Base-by-base conservation (phyloP, 2,329 filamentous ascomycete genomes). In the Parafenestella ontariensis region DNA sequence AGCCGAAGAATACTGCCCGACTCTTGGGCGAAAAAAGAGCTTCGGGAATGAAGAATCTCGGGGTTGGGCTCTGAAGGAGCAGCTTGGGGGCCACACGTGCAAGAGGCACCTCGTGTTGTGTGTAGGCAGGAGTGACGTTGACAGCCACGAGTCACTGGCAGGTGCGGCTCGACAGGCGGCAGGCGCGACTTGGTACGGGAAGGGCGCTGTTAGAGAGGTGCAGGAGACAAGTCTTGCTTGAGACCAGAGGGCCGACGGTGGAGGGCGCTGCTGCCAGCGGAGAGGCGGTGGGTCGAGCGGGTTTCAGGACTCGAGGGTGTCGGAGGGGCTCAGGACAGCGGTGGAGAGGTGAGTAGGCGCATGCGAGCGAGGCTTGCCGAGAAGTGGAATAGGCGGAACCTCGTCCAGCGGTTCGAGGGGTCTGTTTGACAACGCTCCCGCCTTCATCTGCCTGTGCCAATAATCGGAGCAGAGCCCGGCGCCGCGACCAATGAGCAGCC, bases 331-430 rank as follows among this genome's bases (percentile, higher is more conserved):
- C 60, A 45, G 37, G 56, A 53, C 52, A 39, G 60, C 60, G 55
- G 60, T 50, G 63, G 58, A 46, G 41, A 57, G 52, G 54, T 53
- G 53, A 48, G 54, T 58, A 53, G 65, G 71, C 65, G 69, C 62
- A 64, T 70, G 69, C 62, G 65, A 62, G 63, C 57, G 44, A 66
- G 64, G 65, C 71, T 69, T 72, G 66, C 61, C 66, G 60, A 59
- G 50, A 66, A 56, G 52, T 59, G 61, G 60, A 56, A 62, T 62
- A 63, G 60, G 55, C 59, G 33, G 44, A 46, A 49, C 52, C 36
- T 46, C 56, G 34, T 39, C 36, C 40, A 36, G 55, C 52, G 58
- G 54, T 46, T 58, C 49, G 54, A 58, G 45, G 54, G 49, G 24
- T 46, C 43, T 39, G 17, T 57, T 24, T 50, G 52, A 54, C 54